Evolutionary conservation across 2,329 filamentous ascomycete species (phyloP).

Genomic region (Raffaelea albimanens): DNA sequence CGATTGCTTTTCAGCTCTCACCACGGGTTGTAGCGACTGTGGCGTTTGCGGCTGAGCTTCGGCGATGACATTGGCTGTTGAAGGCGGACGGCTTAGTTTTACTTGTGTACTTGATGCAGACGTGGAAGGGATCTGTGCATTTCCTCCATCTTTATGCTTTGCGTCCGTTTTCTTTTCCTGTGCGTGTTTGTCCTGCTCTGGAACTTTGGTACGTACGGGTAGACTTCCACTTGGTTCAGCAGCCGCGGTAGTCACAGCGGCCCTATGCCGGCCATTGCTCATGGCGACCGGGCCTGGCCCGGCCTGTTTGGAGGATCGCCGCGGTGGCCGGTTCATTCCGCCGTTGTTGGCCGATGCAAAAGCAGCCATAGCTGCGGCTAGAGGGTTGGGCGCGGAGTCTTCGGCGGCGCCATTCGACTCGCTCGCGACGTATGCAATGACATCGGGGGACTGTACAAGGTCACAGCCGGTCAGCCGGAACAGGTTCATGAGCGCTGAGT

Average conservation of each 20-base stretch:
- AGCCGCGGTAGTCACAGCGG: neutral
- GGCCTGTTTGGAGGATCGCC: constrained; percentile 1
- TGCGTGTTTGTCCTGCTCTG: neutral
- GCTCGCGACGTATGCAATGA: constrained; percentile 30
- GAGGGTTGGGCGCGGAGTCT: too few relatives aligned
- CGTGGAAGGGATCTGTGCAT: neutral
- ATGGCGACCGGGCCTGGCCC: constrained; percentile 3
- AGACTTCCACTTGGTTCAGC: constrained; percentile 3
- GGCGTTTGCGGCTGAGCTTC: constrained; percentile 8
- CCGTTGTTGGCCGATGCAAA: neutral
- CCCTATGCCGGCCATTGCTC: neutral
- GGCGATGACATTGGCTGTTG: constrained; percentile 9
- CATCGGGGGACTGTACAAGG: constrained; percentile 47
- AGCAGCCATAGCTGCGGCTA: neutral
- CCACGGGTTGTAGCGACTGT: constrained; percentile 11
- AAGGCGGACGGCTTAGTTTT: constrained; percentile 10
- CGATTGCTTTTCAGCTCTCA: neutral
- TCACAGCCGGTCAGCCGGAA: constrained; percentile 66
- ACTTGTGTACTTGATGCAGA: neutral
- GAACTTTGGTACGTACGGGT: constrained; percentile 14
- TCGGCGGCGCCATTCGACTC: constrained; percentile 1
- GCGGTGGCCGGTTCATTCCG: neutral
- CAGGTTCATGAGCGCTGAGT: constrained; percentile 61
- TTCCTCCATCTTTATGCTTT: neutral
- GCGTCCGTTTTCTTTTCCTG: neutral